phyloP scores from a whole-genome alignment of 1,284 basidiomycete species.

The Tremellales sp. region DNA sequence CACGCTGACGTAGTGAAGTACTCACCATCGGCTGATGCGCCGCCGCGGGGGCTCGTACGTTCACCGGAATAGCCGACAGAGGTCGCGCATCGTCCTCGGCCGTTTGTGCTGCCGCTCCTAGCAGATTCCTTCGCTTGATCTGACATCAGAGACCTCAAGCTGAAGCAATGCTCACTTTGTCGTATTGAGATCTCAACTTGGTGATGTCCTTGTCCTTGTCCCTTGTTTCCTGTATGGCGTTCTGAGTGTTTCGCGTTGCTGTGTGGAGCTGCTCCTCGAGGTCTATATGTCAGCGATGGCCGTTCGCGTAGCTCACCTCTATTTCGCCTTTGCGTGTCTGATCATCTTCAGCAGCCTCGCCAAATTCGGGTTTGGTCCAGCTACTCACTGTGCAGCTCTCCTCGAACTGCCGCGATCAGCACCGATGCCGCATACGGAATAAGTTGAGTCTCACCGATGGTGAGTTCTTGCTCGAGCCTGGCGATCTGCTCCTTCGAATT shows the following conservation, averaged over 20 bases:
- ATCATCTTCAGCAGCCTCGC: conserved; percentile 4
- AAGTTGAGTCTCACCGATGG: conserved; percentile 11
- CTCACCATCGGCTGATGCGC: too few relatives aligned
- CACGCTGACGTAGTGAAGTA: too few relatives aligned
- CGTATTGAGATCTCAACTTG: conserved; percentile 10
- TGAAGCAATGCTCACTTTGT: conserved; percentile 7
- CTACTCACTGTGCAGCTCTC: conserved; percentile 16
- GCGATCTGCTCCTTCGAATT: conserved; percentile 19
- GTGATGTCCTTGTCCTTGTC: conserved; percentile 16
- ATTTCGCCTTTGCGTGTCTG: conserved; percentile 12
- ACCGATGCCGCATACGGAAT: background rate
- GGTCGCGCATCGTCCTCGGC: conserved; percentile 3
- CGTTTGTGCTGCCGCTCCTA: conserved; percentile 2
- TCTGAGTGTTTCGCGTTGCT: conserved; percentile 8
- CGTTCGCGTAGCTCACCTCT: background rate
- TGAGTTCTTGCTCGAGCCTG: conserved; percentile 16
- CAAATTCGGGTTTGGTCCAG: background rate
- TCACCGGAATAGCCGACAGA: background rate
- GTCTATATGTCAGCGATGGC: conserved; percentile 1
- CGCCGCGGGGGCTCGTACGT: background rate
- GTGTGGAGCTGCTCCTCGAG: conserved; percentile 13
- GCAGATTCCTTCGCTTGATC: conserved; percentile 15
- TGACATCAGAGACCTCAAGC: background rate
- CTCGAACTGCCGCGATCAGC: conserved; percentile 10
- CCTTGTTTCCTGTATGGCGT: conserved; percentile 12